Percentiles rank a stretch among this genome's conserved stretches.
These are phyloP conservation scores for Naganishia liquefaciens DNA, from an alignment of 1,284 basidiomycete species.

Conservation along the genomic window DNA sequence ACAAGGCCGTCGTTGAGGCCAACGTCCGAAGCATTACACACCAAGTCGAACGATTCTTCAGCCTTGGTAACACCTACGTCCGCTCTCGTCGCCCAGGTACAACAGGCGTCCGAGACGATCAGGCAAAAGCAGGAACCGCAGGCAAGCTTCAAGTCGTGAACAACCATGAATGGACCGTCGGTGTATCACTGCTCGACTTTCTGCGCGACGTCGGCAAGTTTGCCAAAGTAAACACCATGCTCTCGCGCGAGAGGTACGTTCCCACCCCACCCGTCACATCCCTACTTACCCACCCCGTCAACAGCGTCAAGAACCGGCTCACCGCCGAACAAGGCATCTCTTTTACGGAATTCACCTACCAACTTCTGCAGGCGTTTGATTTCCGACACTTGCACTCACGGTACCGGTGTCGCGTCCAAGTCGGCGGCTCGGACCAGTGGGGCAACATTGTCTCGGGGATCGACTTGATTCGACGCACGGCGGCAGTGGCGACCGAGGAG, in stretches of 20 bases:
- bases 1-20: conserved; percentile 61
- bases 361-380: conserved; percentile 95
- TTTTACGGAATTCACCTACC: conserved; percentile 97
- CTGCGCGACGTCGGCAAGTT: conserved; percentile 76
- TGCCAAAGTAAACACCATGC: conserved; percentile 84
- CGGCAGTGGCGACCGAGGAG: conserved; percentile 7
- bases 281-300: not conserved
- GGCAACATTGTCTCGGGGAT: conserved; percentile 95
- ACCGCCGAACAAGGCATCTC: conserved; percentile 71
- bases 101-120: conserved; percentile 37
- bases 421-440: conserved; percentile 97
- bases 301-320: conserved; percentile 81
- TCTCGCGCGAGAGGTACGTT: conserved; percentile 80
- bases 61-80: conserved; percentile 66
- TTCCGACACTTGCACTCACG: conserved; percentile 73
- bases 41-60: conserved; percentile 73
- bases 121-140: conserved; percentile 21
- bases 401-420: conserved; percentile 76
- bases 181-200: conserved; percentile 78
- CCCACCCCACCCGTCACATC: not conserved
- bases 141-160: conserved; percentile 62
- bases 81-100: not conserved
- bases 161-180: conserved; percentile 81
- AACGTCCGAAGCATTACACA: conserved; percentile 70
- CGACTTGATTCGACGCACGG: conserved; percentile 71